Evolutionary conservation across 106 monocot species (phyloP).

Genomic region (Hemerocallis citrina): DNA sequence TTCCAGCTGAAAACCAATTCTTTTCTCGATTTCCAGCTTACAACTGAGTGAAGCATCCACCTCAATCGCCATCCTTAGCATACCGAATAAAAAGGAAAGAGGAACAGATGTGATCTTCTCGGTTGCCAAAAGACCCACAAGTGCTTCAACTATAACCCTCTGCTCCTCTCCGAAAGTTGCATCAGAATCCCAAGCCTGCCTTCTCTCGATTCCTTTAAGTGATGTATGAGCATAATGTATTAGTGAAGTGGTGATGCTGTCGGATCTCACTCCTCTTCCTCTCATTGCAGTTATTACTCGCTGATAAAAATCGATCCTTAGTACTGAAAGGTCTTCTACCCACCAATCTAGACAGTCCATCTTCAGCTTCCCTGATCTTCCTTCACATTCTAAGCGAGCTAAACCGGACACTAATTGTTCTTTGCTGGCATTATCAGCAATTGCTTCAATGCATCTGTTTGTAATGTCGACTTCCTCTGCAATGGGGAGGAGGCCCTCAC

Average conservation of each 20-base stretch:
- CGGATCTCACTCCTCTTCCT: constrained; percentile 70
- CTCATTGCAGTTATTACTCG: constrained; percentile 70
- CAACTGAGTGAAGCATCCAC: constrained; percentile 41
- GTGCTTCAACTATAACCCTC: constrained; percentile 48
- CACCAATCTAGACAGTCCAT: constrained; percentile 69
- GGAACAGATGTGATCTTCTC: constrained; percentile 64
- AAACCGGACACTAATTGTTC: constrained; percentile 80
- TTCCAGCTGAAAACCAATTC: constrained; percentile 75
- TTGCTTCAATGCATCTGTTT: constrained; percentile 60
- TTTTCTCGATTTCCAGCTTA: constrained; percentile 72
- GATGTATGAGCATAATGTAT: constrained; percentile 77
- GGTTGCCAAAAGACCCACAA: constrained; percentile 50
- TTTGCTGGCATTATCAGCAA: constrained; percentile 68
- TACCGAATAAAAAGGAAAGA: constrained; percentile 69
- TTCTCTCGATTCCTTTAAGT: constrained; percentile 44
- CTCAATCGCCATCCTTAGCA: constrained; percentile 83
- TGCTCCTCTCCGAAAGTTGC: constrained; percentile 44
- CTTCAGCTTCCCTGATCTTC: constrained; percentile 34
- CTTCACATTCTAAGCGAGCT: constrained; percentile 48
- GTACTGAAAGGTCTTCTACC: constrained; percentile 67
- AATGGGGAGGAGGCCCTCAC: constrained; percentile 41
- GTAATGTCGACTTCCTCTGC: constrained; percentile 65
- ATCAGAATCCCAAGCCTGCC: constrained; percentile 35
- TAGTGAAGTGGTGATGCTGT: constrained; percentile 57
- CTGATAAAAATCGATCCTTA: constrained; percentile 59